These are phyloP conservation scores for Yamagishiella unicocca DNA, from an alignment of 139 green algal species.

Conservation along the genomic window DNA sequence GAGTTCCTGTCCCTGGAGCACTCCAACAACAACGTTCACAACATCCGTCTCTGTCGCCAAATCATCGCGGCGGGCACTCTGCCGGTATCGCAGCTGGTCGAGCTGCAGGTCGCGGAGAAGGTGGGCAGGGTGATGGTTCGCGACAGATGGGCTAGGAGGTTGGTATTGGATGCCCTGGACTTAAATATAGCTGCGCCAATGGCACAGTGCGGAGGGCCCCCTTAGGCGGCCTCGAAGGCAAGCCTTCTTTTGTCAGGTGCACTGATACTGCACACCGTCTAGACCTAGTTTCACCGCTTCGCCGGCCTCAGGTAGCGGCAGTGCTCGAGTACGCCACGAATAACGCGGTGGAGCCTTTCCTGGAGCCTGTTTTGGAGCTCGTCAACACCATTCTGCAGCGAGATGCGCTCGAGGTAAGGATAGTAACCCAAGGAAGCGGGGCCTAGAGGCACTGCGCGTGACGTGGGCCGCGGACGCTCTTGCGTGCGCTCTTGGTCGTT, in stretches of 20 bases:
- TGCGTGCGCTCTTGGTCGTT: no score
- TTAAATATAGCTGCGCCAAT: no score
- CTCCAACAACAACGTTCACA: slow-evolving; percentile 96
- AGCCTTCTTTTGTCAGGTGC: no score
- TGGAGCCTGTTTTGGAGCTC: slow-evolving; percentile 87
- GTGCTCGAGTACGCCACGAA: slow-evolving; percentile 87
- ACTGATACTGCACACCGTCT: no score
- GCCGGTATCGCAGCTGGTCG: slow-evolving; percentile 50
- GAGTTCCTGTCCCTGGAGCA: slow-evolving; percentile 89
- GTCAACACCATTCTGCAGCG: slow-evolving; percentile 65
- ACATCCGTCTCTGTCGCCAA: slow-evolving; percentile 88
- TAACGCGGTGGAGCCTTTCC: slow-evolving; percentile 88
- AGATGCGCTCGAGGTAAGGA: slow-evolving; percentile 48
- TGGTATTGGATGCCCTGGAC: neutral
- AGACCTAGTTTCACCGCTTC: no score
- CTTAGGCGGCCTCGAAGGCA: no score
- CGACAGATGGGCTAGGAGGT: neutral
- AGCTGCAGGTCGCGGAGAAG: slow-evolving; percentile 63
- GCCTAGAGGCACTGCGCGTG: no score
- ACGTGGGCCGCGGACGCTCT: no score
- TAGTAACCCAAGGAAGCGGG: no score
- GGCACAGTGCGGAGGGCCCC: no score
- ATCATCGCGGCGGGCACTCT: slow-evolving; percentile 66
- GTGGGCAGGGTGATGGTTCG: no score
- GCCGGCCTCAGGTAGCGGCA: slow-evolving; percentile 67